Conservation (phyloP, 2,329 filamentous ascomycete genomes). For the Alternaria gansuensis region DNA sequence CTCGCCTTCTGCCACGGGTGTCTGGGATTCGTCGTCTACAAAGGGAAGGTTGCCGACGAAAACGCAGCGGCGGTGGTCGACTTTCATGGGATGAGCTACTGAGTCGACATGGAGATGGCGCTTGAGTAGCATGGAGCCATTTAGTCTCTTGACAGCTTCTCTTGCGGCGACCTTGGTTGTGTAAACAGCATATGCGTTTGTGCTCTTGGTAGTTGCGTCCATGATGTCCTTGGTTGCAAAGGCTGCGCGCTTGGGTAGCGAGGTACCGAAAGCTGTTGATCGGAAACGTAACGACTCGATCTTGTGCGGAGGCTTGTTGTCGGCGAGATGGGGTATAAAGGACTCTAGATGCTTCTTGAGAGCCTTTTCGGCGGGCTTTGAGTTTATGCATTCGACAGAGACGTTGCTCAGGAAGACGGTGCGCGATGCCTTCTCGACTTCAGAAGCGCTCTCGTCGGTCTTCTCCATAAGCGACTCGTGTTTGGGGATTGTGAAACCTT, state of each 20-base stretch:
- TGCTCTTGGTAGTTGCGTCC: conserved; percentile 88
- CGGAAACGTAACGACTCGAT: conserved; percentile 94
- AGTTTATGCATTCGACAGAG: conserved; percentile 80
- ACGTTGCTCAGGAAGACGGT: conserved; percentile 96
- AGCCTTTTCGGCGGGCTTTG: conserved; percentile 80
- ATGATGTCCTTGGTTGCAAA: conserved; percentile 91
- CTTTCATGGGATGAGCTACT: conserved; percentile 83
- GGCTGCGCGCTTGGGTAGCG: conserved; percentile 91
- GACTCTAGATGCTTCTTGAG: conserved; percentile 81
- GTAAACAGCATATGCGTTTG: conserved; percentile 95
- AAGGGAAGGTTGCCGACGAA: conserved; percentile 98
- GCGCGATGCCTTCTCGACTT: conserved; percentile 84
- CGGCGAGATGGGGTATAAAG: conserved; percentile 66
- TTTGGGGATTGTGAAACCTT: conserved; percentile 58
- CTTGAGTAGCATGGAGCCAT: conserved; percentile 83
- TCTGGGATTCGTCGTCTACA: conserved; percentile 85
- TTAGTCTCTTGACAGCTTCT: conserved; percentile 77
- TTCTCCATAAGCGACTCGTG: conserved; percentile 60
- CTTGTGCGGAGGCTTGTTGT: conserved; percentile 67
- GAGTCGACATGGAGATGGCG: conserved; percentile 91
- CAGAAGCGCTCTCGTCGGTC: conserved; percentile 57
- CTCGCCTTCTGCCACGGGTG: conserved; percentile 69
- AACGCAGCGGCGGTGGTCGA: conserved; percentile 87
- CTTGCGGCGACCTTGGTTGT: conserved; percentile 77
- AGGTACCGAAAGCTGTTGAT: conserved; percentile 83